Base-by-base conservation (phyloP, 768 basidiomycete species). In the Strobilomyces confusus region DNA sequence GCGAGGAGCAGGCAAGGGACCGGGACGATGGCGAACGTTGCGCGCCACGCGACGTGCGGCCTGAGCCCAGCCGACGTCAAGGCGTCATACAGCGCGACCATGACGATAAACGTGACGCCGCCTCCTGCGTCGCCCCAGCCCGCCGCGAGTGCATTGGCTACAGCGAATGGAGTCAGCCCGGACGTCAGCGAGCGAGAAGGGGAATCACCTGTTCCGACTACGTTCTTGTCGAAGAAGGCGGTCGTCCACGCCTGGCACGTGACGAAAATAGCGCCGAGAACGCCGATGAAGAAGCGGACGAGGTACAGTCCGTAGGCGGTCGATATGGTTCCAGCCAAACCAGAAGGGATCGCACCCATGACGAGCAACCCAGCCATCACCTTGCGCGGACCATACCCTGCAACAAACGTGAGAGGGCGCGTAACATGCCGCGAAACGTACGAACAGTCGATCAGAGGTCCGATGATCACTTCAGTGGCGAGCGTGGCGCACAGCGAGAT, bases 1-100 rank as follows among this genome's bases (percentile, higher is more conserved):
- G 74, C 70, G 26, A 69, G 41, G 46, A 82, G 63, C 5, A 84
- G 69, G 38, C 77, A 65, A 2, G 82, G 82, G 0, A 79, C 78
- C 3, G 82, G 81, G n/a, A 83, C 76, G 40, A 80, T 69, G 4
- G 69, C 80, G 57, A 83, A 84, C 1, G 81, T 66, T 4, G 72
- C 77, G 42, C 83, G 67, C 83, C 83, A 84, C 4, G 82, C 78
- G 0, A 70, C 56, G 52, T 76, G 72, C 12, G 71, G 45, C 0
- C 66, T 57, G 23, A 81, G 66, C 0, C 76, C 76, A 22, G 69
- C 60, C 0, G 62, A 55, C 14, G 67, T 51, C 15, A 80, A 61
- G 8, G 65, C 63, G 25, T 77, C 63, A 68, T 76, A 82, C 13
- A 82, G 15, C 9, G 51, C 38, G 5, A 41, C 41, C 51, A 52